phyloP scores from a whole-genome alignment of 176 grass and related monocot species.

The Triticum turgidum region DNA sequence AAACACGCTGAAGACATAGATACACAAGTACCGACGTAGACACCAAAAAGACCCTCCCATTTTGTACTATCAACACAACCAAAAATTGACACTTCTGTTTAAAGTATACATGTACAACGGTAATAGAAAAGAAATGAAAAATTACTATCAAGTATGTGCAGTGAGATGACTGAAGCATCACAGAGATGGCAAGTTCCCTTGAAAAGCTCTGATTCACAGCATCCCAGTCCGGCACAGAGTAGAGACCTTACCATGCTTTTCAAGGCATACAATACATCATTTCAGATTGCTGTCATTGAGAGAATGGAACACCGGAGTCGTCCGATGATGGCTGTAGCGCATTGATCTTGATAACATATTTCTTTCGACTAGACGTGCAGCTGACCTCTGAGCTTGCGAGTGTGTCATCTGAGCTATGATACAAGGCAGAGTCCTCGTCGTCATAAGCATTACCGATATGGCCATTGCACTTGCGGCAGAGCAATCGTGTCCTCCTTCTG shows the following conservation, averaged over 20 bases:
- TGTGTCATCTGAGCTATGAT: conserved; percentile 18
- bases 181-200: background rate
- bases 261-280: background rate
- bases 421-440: conserved; percentile 31
- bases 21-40: background rate
- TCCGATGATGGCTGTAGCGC: conserved; percentile 53
- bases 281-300: background rate
- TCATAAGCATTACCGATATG: conserved; percentile 54
- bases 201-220: background rate
- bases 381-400: conserved; percentile 21
- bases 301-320: conserved; percentile 26
- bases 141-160: background rate
- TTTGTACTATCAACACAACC: conserved; percentile 26
- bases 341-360: conserved; percentile 67
- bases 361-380: conserved; percentile 26
- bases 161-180: background rate
- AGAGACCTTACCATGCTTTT: background rate
- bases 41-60: background rate
- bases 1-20: background rate
- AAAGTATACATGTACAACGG: conserved; percentile 9
- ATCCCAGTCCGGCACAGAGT: background rate
- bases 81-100: background rate
- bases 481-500: conserved; percentile 42
- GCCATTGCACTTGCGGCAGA: conserved; percentile 58
- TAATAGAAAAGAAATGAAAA: conserved; percentile 1